Evolutionary conservation across 2,329 filamentous ascomycete species (phyloP), one percentile per base, ranked within the genome.

Genomic region (Aureobasidium sp.): DNA sequence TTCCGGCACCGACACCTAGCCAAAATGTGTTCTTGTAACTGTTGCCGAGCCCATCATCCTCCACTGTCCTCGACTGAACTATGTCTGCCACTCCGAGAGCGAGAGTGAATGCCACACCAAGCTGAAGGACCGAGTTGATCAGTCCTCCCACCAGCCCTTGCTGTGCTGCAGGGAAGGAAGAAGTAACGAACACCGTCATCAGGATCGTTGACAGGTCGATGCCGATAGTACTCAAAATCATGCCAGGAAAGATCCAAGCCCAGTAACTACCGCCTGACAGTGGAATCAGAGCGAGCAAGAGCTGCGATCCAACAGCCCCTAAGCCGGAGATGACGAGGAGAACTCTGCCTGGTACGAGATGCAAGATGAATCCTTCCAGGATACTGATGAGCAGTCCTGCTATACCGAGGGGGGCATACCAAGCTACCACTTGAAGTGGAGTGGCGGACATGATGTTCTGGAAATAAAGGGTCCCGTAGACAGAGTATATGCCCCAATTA

Each of bases 201-300:
- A 91, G 82, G 69, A 87, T 90, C 74, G 87, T 91, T 8, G 84
- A 84, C 61, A 91, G 84, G 68, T 93, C 89, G 64, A 91, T 85
- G 23, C 87, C 87, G 36, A 91, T 77, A 0, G 88, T 92, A 15
- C 81, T 82, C 65, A 85, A 83, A 75, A 87, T 71, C 85, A 88
- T 88, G 59, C 83, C 76, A 0, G 88, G 86, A 69, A 92, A 90
- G 23, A 89, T 79, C 68, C 83, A 91, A 0, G 86, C 82, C 89
- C 89, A 92, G 77, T 88, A 88, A 47, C 77, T 81, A 0, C 78
- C 80, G 2, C 78, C 74, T 1, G 75, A 70, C 10, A 61, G 17
- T 0, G 87, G 87, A 20, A 86, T 80, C 10, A 88, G 68, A 8
- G 87, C 86, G 65, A 89, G 87, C 1, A 90, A 77, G 0, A 90